These are phyloP conservation scores for Moniliophthora roreri DNA, from an alignment of 1,284 basidiomycete species.

Conservation along the genomic window DNA sequence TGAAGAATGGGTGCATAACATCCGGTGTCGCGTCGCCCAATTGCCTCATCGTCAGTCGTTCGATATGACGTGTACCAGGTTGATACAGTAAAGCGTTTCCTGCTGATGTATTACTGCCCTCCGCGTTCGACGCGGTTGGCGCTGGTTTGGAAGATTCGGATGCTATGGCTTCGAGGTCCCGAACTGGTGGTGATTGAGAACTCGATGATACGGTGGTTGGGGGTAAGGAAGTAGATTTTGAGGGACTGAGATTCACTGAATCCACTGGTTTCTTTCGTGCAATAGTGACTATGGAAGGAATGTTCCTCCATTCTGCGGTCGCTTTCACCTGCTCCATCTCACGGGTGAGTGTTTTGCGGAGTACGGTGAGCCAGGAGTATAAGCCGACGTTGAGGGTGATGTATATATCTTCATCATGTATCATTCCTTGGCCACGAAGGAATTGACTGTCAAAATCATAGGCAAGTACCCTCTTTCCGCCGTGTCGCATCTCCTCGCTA, in stretches of 20 bases:
- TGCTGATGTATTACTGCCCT: slow-evolving; percentile 1
- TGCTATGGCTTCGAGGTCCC: background rate
- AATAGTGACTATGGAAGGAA: slow-evolving; percentile 30
- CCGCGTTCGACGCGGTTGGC: slow-evolving; percentile 15
- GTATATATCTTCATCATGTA: slow-evolving; percentile 74
- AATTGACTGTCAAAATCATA: slow-evolving; percentile 80
- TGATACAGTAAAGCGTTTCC: slow-evolving; percentile 46
- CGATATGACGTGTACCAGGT: slow-evolving; percentile 58
- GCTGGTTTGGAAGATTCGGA: background rate
- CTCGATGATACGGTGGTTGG: background rate
- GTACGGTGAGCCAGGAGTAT: slow-evolving; percentile 75
- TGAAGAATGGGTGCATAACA: slow-evolving; percentile 85
- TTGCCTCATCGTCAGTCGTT: slow-evolving; percentile 77
- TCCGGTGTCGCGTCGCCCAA: slow-evolving; percentile 86
- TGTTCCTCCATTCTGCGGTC: slow-evolving; percentile 49
- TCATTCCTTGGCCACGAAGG: slow-evolving; percentile 47
- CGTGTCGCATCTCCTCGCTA: slow-evolving; percentile 55
- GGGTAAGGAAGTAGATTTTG: slow-evolving; percentile 20
- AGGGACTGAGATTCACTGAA: slow-evolving; percentile 16
- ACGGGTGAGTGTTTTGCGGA: slow-evolving; percentile 69
- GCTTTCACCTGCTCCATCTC: slow-evolving; percentile 74
- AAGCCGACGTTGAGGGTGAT: slow-evolving; percentile 79
- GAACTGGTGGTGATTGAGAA: too few species aligned
- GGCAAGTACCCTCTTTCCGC: slow-evolving; percentile 40
- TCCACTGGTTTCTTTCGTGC: slow-evolving; percentile 26